Conservation (phyloP, 768 basidiomycete species). For the Serendipita sp. region DNA sequence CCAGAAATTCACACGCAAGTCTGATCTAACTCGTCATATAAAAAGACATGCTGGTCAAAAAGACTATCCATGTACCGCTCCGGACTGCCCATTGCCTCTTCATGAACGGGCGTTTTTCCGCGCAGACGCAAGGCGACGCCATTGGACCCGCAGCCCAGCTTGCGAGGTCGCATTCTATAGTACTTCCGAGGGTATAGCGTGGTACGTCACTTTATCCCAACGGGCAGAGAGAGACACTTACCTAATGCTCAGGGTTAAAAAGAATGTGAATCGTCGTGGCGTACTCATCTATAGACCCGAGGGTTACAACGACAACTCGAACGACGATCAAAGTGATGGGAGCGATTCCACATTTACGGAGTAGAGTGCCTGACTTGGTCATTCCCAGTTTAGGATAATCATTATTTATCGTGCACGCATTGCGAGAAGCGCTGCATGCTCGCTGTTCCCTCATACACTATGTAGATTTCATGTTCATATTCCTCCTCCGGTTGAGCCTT, state of each 20-base stretch:
- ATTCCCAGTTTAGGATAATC: too few relatives aligned
- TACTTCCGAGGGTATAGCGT: background rate
- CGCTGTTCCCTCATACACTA: too few relatives aligned
- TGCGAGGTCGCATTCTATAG: background rate
- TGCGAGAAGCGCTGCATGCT: too few relatives aligned
- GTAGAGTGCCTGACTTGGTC: background rate
- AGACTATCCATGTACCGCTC: background rate
- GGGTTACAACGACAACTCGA: background rate
- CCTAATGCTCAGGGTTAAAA: background rate
- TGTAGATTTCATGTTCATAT: too few relatives aligned
- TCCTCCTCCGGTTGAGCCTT: too few relatives aligned
- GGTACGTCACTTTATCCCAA: background rate
- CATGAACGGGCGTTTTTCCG: background rate
- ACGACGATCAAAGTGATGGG: background rate
- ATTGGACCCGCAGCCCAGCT: background rate
- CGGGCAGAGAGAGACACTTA: background rate
- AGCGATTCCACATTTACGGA: background rate
- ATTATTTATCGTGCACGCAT: too few relatives aligned
- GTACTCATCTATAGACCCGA: background rate
- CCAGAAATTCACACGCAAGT: slow-evolving; percentile 2
- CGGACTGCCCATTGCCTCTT: background rate
- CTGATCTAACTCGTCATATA: background rate
- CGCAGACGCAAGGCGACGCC: background rate
- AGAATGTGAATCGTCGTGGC: background rate
- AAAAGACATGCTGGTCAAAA: background rate